Percentiles rank a stretch among this genome's conserved stretches.
phyloP scores from a whole-genome alignment of 345 rosid genomes.

The Nasturtium officinale region DNA sequence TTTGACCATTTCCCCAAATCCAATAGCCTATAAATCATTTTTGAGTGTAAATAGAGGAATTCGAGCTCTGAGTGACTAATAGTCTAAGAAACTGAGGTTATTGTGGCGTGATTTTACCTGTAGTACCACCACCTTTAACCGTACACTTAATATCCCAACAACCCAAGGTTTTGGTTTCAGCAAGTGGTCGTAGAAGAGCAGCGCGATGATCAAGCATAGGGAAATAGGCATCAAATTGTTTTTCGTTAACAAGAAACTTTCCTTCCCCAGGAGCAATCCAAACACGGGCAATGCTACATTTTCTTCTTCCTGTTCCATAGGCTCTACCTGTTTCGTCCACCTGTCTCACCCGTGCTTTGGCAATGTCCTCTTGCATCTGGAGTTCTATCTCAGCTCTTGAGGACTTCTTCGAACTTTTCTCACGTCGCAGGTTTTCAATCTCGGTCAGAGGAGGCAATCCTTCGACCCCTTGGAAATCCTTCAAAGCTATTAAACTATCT shows the following conservation, averaged over 20 bases:
- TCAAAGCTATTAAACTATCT: slow-evolving; percentile 85
- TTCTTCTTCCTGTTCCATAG: slow-evolving; percentile 97
- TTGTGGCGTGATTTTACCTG: slow-evolving; percentile 57
- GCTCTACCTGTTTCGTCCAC: slow-evolving; percentile 92
- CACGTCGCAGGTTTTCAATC: slow-evolving; percentile 73
- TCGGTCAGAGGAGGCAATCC: slow-evolving; percentile 89
- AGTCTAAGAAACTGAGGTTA: neutral
- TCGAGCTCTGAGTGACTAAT: slow-evolving; percentile 3
- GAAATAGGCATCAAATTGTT: slow-evolving; percentile 82
- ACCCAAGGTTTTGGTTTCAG: slow-evolving; percentile 96
- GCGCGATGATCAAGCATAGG: slow-evolving; percentile 97
- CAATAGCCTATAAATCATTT: neutral
- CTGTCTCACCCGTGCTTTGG: slow-evolving; percentile 80
- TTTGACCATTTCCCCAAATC: slow-evolving; percentile 11
- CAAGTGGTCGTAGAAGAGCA: slow-evolving; percentile 88
- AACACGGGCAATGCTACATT: slow-evolving; percentile 89
- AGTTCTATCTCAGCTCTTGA: slow-evolving; percentile 78
- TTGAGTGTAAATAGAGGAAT: neutral
- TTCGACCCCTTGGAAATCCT: slow-evolving; percentile 76
- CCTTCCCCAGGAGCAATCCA: slow-evolving; percentile 95
- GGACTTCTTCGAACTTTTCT: slow-evolving; percentile 70
- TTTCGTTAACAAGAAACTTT: slow-evolving; percentile 72
- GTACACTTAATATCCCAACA: slow-evolving; percentile 86
- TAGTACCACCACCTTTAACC: slow-evolving; percentile 89
- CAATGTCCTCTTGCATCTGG: slow-evolving; percentile 84